These are phyloP conservation scores for Backusella australiensis DNA, from an alignment of 192 early-diverging fungal species.

Conservation along the genomic window DNA sequence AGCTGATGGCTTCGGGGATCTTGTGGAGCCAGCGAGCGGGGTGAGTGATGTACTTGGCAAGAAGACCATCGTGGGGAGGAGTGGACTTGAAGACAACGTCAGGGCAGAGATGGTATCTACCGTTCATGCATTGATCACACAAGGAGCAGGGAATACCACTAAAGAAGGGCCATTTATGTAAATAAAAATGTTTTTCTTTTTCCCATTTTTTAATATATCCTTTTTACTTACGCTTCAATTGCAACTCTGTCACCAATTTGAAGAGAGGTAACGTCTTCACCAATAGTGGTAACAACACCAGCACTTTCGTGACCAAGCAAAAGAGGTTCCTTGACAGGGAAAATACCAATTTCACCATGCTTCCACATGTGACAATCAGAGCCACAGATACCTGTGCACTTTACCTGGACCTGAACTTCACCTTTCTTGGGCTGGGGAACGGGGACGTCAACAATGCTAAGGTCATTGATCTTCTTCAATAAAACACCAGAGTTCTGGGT, in stretches of 20 bases:
- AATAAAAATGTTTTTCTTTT: background rate
- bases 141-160: slow-evolving; percentile 35
- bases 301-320: slow-evolving; percentile 39
- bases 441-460: slow-evolving; percentile 25
- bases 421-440: slow-evolving; percentile 17
- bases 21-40: slow-evolving; percentile 30
- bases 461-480: slow-evolving; percentile 26
- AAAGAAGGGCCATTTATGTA: background rate
- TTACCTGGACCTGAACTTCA: slow-evolving; percentile 33
- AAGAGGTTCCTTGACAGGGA: slow-evolving; percentile 19
- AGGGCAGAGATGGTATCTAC: slow-evolving; percentile 36
- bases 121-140: slow-evolving; percentile 36
- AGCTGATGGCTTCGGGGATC: slow-evolving; percentile 18
- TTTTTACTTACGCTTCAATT: slow-evolving; percentile 35
- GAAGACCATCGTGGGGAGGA: slow-evolving; percentile 29
- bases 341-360: slow-evolving; percentile 35
- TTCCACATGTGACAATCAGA: slow-evolving; percentile 38
- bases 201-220: background rate
- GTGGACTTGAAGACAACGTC: slow-evolving; percentile 39
- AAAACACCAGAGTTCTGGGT: slow-evolving; percentile 24
- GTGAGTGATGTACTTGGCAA: slow-evolving; percentile 34
- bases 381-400: slow-evolving; percentile 39
- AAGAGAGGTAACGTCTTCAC: slow-evolving; percentile 31
- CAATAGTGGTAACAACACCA: slow-evolving; percentile 36
- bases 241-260: slow-evolving; percentile 42